Evolutionary conservation across 805 yeast species (phyloP).

Genomic region (Myxozyma melibiosi): DNA sequence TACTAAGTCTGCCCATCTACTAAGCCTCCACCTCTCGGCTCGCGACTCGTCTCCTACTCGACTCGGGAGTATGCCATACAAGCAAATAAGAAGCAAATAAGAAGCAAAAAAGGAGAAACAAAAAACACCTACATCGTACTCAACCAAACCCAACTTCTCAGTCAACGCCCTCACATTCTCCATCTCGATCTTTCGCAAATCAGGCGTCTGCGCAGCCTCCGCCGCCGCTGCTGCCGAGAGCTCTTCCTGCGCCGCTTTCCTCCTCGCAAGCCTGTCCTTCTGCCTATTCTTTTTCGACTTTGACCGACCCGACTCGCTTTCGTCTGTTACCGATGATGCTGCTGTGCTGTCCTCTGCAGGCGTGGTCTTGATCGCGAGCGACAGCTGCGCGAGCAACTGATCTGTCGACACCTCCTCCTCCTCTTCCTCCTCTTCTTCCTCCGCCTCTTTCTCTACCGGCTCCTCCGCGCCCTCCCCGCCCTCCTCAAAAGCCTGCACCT

Average conservation of each 20-base stretch:
- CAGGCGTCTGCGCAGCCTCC: constrained; percentile 70
- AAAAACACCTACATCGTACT: constrained; percentile 23
- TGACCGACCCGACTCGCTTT: not conserved
- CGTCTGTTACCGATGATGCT: not conserved
- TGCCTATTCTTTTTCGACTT: constrained; percentile 64
- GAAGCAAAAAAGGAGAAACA: not conserved
- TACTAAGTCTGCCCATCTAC: not conserved
- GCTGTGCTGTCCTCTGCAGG: not conserved
- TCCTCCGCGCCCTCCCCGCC: constrained; percentile 8
- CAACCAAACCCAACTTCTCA: constrained; percentile 10
- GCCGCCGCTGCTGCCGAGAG: constrained; percentile 65
- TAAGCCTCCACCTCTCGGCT: no score
- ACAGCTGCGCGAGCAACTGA: constrained; percentile 62
- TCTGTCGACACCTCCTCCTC: constrained; percentile 45
- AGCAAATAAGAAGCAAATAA: no score
- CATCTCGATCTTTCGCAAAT: constrained; percentile 70
- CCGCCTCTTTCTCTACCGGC: constrained; percentile 20
- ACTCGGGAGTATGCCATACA: no score
- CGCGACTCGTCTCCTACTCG: no score
- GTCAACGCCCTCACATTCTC: constrained; percentile 56
- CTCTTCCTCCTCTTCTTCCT: constrained; percentile 21
- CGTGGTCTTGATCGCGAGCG: constrained; percentile 39
- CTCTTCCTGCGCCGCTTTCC: constrained; percentile 68
- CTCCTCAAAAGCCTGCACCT: constrained; percentile 41
- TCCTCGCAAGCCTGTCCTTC: constrained; percentile 75